phyloP scores from a whole-genome alignment of 2,329 filamentous ascomycete species.

The Stemphylium lycopersici region DNA sequence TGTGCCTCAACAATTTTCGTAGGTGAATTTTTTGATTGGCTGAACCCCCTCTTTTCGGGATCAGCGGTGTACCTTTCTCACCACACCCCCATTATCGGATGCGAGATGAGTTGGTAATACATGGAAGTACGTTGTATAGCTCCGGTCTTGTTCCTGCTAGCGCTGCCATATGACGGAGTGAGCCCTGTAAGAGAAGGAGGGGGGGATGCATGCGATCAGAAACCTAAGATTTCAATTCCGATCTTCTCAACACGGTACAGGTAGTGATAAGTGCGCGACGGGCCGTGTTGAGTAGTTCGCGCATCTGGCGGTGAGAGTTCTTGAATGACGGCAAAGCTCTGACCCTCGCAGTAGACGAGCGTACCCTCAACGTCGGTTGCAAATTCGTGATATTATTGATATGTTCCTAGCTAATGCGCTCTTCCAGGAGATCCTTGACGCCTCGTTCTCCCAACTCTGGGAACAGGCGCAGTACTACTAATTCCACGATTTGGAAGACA shows the following conservation, averaged over 20 bases:
- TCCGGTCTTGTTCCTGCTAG: constrained; percentile 8
- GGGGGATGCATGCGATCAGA: constrained; percentile 9
- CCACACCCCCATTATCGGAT: constrained; percentile 25
- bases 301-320: constrained; percentile 29
- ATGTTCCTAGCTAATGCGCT: constrained; percentile 61
- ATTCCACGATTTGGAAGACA: constrained; percentile 80
- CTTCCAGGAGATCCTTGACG: constrained; percentile 73
- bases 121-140: constrained; percentile 8
- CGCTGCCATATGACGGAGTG: neutral
- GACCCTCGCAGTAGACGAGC: constrained; percentile 9
- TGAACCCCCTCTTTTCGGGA: constrained; percentile 34
- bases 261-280: constrained; percentile 13
- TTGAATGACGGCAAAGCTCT: constrained; percentile 20
- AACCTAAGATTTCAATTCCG: constrained; percentile 2
- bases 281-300: constrained; percentile 17
- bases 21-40: constrained; percentile 35
- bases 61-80: constrained; percentile 34
- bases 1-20: constrained; percentile 35
- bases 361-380: neutral
- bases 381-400: neutral
- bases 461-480: constrained; percentile 79
- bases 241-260: constrained; percentile 4
- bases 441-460: constrained; percentile 81
- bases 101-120: constrained; percentile 41
- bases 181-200: neutral